Evolutionary conservation across 495 filamentous ascomycete genomes (phyloP).

Genomic region (Monascus purpureus): DNA sequence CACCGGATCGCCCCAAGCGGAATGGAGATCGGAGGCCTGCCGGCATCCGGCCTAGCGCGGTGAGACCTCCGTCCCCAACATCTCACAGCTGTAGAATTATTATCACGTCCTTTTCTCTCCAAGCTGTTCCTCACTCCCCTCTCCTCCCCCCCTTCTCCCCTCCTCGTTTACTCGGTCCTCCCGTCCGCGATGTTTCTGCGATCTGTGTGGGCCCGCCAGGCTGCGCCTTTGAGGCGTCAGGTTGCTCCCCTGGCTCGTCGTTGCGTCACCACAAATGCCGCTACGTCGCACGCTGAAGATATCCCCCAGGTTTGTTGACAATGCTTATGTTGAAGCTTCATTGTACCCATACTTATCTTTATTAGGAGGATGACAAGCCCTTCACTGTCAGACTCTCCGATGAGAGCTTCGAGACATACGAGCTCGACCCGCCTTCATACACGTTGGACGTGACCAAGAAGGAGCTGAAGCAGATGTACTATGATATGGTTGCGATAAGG

Average conservation of each 20-base stretch:
- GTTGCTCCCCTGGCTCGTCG: conserved; percentile 45
- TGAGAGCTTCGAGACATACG: conserved; percentile 99
- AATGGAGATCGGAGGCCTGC: too few relatives aligned
- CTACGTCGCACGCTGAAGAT: conserved; percentile 77
- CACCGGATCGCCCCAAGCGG: too few relatives aligned
- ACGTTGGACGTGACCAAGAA: conserved; percentile 87
- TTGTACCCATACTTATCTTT: conserved; percentile 2
- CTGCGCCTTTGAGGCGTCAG: conserved; percentile 39
- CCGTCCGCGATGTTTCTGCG: conserved; percentile 31
- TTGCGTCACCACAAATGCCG: conserved; percentile 87
- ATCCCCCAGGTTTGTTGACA: conserved; percentile 50
- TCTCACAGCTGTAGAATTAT: too few relatives aligned
- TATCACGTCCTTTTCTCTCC: not conserved
- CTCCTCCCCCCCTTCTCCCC: conserved; percentile 7
- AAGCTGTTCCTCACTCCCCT: conserved; percentile 1
- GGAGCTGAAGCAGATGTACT: conserved; percentile 97
- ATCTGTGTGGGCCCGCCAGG: conserved; percentile 27
- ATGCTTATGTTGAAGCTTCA: conserved; percentile 19
- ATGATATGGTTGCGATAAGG: conserved; percentile 89
- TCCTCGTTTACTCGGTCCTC: conserved; percentile 13
- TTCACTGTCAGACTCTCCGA: conserved; percentile 88
- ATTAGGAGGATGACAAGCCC: conserved; percentile 87
- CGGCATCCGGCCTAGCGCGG: too few relatives aligned
- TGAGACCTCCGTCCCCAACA: too few relatives aligned
- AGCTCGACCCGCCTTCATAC: conserved; percentile 89